Evolutionary conservation across 2,329 filamentous ascomycete genomes (phyloP).

Genomic region (Huntiella moniliformis): DNA sequence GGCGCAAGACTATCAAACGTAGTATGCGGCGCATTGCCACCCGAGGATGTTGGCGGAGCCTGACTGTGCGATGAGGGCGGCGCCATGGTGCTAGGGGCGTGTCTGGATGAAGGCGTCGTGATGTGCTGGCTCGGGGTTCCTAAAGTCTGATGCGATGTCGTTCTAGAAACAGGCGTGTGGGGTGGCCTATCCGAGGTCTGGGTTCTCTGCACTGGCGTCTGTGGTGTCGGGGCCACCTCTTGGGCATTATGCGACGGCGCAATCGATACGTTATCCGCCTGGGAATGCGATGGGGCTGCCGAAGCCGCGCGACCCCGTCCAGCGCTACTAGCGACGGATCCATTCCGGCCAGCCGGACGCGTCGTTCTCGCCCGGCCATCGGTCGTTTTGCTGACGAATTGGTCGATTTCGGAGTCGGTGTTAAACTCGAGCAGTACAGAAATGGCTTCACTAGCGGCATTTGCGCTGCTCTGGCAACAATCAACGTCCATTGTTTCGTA

Average conservation of each 20-base stretch:
- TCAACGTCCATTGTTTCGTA: constrained; percentile 87
- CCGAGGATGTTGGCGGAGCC: constrained; percentile 5
- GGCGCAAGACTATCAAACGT: constrained; percentile 8
- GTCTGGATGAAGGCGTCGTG: constrained; percentile 8
- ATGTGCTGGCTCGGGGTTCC: constrained; percentile 4
- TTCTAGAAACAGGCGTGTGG: constrained; percentile 8
- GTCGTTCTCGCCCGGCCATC: constrained; percentile 19
- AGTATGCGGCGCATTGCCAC: constrained; percentile 4
- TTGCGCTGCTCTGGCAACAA: constrained; percentile 56
- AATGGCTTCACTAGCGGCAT: constrained; percentile 60
- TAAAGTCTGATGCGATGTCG: constrained; percentile 7
- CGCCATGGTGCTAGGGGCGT: neutral
- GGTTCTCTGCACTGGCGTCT: neutral
- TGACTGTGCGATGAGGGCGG: constrained; percentile 8
- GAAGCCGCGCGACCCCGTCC: neutral
- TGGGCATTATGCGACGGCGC: no score
- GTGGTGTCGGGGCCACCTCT: neutral
- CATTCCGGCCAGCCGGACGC: constrained; percentile 14
- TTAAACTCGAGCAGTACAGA: constrained; percentile 71
- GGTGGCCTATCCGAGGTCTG: constrained; percentile 2
- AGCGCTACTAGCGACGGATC: neutral
- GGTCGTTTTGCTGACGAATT: constrained; percentile 34
- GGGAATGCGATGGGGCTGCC: neutral
- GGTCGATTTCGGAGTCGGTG: constrained; percentile 70
- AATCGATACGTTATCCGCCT: neutral